Base-by-base conservation (phyloP, 768 basidiomycete genomes). In the Podaxis sp. region DNA sequence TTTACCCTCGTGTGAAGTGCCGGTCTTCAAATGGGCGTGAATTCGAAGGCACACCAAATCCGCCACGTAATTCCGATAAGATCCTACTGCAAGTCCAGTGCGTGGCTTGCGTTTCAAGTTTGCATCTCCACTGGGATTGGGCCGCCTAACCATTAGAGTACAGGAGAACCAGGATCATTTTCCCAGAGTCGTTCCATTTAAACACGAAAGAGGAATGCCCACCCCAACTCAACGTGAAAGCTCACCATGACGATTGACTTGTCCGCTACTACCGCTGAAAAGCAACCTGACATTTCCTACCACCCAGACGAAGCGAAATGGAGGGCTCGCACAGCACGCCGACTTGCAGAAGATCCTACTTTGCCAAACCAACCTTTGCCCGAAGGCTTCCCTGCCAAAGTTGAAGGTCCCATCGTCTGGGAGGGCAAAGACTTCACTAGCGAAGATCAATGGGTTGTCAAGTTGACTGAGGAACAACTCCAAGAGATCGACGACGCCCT, bases 381-480 rank as follows among this genome's bases (percentile, higher is more conserved):
- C 8, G 66, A 69, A 0, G 75, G 74, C 15, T 82, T 77, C 61
- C 79, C 79, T 7, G 63, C 68, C 26, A 61, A 72, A 52, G 68
- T 79, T 3, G 67, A 72, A 22, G 75, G 77, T 0, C 80, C 79
- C 2, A 76, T 77, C 40, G 79, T 80, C n/a, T 82, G 80, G 80
- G 75, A 79, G 55, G 79, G 79, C 19, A 75, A 72, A 26, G 78
- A 79, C 65, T 82, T 78, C 76, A 74, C 67, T 48, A 69, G 67
- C 55, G 79, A 80, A 63, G 71, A 74, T 22, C 76, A 80, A 64
- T 82, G 80, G 80, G 78, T 80, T 6, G 77, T 78, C 64, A 66
- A 72, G 17, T 73, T 82, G 36, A 76, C 65, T 52, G 64, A 67
- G 4, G 63, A 46, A 0, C 72, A 82, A 38, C 68, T 80, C 46